These are phyloP conservation scores for Drosera spatulata DNA, from an alignment of 179 eudicot genomes.

Conservation along the genomic window DNA sequence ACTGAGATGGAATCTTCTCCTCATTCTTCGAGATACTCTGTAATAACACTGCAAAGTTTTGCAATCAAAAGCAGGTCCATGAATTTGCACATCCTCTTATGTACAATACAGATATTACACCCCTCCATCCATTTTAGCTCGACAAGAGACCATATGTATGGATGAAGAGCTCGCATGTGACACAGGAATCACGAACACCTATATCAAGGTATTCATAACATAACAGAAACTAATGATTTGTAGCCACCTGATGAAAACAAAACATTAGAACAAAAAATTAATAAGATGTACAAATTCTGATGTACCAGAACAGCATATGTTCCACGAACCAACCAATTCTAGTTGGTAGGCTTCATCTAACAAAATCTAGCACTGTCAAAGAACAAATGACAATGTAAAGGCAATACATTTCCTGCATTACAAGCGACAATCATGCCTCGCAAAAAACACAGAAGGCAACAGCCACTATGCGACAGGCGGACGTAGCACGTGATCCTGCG, in stretches of 20 bases:
- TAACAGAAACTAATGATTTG: neutral
- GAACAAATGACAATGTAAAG: neutral
- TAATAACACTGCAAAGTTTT: too few species aligned
- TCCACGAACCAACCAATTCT: slow-evolving; percentile 24
- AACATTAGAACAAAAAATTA: slow-evolving; percentile 7
- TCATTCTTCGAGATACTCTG: too few species aligned
- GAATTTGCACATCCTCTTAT: too few species aligned
- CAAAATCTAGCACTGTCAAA: slow-evolving; percentile 15
- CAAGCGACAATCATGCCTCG: slow-evolving; percentile 1
- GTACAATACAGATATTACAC: too few species aligned
- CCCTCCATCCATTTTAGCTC: too few species aligned
- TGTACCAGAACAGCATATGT: slow-evolving; percentile 19
- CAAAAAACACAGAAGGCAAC: slow-evolving; percentile 2
- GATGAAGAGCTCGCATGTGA: neutral
- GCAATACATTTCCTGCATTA: slow-evolving; percentile 2
- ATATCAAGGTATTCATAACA: neutral
- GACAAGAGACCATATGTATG: neutral
- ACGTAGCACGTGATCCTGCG: slow-evolving; percentile 72
- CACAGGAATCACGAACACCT: neutral
- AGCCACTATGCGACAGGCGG: slow-evolving; percentile 60
- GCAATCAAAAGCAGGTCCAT: too few species aligned
- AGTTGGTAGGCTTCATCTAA: slow-evolving; percentile 26
- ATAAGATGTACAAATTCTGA: slow-evolving; percentile 2
- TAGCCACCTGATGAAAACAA: slow-evolving; percentile 1
- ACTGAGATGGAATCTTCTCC: too few species aligned